phyloP scores from a whole-genome alignment of 2,329 filamentous ascomycete species.

The Aspergillus sp. region DNA sequence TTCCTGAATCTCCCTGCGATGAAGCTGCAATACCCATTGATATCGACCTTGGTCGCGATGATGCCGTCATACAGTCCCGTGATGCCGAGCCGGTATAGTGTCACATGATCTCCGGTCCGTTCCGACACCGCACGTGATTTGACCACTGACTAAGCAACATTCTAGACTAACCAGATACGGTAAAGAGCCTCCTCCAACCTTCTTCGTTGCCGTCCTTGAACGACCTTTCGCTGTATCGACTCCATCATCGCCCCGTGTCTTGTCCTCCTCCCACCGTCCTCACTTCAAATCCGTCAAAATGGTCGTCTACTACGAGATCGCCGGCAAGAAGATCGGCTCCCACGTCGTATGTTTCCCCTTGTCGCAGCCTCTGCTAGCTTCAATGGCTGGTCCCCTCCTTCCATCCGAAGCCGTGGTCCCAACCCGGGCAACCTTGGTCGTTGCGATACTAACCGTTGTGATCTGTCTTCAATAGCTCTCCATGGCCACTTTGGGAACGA shows the following conservation, averaged over 20 bases:
- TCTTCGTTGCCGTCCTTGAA: too few species aligned
- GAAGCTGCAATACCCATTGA: too few species aligned
- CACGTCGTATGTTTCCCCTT: conserved; percentile 42
- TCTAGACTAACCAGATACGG: conserved; percentile 4
- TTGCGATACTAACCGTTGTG: conserved; percentile 8
- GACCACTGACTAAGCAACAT: conserved; percentile 1
- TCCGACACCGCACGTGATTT: conserved; percentile 18
- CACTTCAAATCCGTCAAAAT: conserved; percentile 35
- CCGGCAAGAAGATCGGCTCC: conserved; percentile 49
- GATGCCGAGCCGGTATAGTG: conserved; percentile 6
- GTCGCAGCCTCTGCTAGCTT: neutral
- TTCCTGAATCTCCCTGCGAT: too few species aligned
- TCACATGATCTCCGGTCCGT: conserved; percentile 11
- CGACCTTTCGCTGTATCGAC: neutral
- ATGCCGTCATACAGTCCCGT: neutral
- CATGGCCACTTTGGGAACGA: conserved; percentile 51
- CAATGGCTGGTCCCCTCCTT: neutral
- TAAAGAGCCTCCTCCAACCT: neutral
- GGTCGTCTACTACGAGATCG: conserved; percentile 49
- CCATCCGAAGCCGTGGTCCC: neutral
- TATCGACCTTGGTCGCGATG: too few species aligned
- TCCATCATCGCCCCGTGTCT: conserved; percentile 8
- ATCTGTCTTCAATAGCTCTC: conserved; percentile 47
- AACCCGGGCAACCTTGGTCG: too few species aligned
- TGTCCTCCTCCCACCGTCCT: conserved; percentile 15